Base-by-base conservation (phyloP, 2,329 filamentous ascomycete genomes). In the Trichophyton verrucosum region DNA sequence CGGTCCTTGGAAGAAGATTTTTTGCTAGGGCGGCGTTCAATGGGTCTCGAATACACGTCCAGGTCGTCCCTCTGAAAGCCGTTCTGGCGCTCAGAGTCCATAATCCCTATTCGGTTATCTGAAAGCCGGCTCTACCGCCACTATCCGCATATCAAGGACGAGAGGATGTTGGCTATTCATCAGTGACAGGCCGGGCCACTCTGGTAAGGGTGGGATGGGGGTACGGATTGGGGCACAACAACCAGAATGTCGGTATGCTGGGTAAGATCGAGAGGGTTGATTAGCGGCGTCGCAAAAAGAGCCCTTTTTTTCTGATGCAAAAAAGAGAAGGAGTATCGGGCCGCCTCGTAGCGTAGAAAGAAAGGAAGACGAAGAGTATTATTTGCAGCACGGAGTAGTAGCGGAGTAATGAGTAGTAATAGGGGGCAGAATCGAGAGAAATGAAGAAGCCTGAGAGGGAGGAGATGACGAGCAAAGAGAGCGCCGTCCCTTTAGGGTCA, bases 1-100 rank as follows among this genome's bases (percentile, higher is more conserved):
- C 75, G 73, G 63, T 78, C 76, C 62, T 72, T 74, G 17, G 76
- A 78, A 30, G 76, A 75, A 36, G 75, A 76, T 63, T 78, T 77
- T 65, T 77, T 78, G 69, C 76, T 78, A 8, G 75, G 68, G 44
- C 75, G 70, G 55, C 75, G 71, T 68, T 76, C 74, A 62, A 77
- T 70, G 36, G 74, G 73, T 60, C 74, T 72, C 62, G 69, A 73
- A 62, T 75, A 69, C 51, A 67, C 64, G 60, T 71, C 71, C 58
- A 74, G 71, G 63, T 73, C 73, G 63, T 73, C 73, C 65, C 73
- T 71, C 65, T 74, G 74, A 63, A 69, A 69, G 38, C 71, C 72
- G 70, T 75, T 74, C 59, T 71, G 67, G 66, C 72, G 70, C 63
- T 75, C 74, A 65, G 72, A 65, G 64, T 76, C 74, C 74, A 76